phyloP scores from a whole-genome alignment of 2,329 filamentous ascomycete genomes.

The Aspergillus neoniger region DNA sequence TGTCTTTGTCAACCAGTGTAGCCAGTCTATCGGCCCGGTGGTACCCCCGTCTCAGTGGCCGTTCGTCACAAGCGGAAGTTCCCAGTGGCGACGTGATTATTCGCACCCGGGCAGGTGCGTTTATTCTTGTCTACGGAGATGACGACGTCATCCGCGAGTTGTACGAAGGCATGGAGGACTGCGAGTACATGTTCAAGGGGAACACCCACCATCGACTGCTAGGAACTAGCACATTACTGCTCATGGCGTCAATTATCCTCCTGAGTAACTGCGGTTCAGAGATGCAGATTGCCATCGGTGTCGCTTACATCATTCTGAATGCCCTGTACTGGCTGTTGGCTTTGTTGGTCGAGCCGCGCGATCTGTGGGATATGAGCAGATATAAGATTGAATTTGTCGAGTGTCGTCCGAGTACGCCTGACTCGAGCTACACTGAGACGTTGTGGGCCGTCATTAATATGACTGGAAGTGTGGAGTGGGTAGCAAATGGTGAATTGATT shows the following conservation, averaged over 20 bases:
- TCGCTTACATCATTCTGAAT: constrained; percentile 61
- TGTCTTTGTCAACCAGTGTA: constrained; percentile 57
- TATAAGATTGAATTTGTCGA: constrained; percentile 42
- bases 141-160: constrained; percentile 65
- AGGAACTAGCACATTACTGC: constrained; percentile 58
- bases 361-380: constrained; percentile 59
- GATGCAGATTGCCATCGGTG: constrained; percentile 61
- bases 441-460: constrained; percentile 62
- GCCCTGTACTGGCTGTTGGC: constrained; percentile 61
- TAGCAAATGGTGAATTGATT: constrained; percentile 53
- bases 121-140: constrained; percentile 59
- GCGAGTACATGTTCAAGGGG: constrained; percentile 55
- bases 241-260: constrained; percentile 64
- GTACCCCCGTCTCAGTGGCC: constrained; percentile 57
- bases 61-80: constrained; percentile 52
- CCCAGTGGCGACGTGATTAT: constrained; percentile 63
- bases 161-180: constrained; percentile 63
- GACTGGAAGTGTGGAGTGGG: constrained; percentile 57
- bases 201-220: constrained; percentile 57
- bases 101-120: constrained; percentile 61
- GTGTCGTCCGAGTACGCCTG: constrained; percentile 26
- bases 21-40: constrained; percentile 62
- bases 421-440: constrained; percentile 55
- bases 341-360: constrained; percentile 50
- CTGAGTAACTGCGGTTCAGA: constrained; percentile 65